Evolutionary conservation across 139 green algal species (phyloP).

Genomic region (Chlorella sp.): DNA sequence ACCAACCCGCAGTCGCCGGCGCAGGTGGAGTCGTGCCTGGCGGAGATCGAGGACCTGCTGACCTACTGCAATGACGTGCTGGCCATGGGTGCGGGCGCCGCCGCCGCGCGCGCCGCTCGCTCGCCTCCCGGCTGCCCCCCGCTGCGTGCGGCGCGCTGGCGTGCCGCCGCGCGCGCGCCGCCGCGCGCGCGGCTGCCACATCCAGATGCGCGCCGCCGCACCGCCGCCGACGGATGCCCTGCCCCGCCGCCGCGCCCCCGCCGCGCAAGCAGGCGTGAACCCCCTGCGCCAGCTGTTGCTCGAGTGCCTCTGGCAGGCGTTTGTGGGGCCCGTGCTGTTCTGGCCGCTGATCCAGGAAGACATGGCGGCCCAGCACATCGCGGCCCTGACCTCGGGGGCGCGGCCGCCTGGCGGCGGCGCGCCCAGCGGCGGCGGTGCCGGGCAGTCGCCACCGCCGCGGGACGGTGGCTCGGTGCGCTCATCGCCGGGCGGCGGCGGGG

Average conservation of each 20-base stretch:
- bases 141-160: no score
- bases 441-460: no score
- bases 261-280: constrained; percentile 34
- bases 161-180: no score
- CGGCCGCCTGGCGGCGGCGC: background rate
- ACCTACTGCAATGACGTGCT: constrained; percentile 94
- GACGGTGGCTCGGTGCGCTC: no score
- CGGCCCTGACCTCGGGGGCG: background rate
- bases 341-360: constrained; percentile 61
- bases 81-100: constrained; percentile 48
- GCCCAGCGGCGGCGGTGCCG: no score
- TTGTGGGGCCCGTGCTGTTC: constrained; percentile 69
- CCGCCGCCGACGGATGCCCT: no score
- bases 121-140: no score
- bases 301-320: constrained; percentile 59
- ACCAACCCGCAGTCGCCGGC: constrained; percentile 38
- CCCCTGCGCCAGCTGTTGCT: constrained; percentile 40
- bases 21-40: constrained; percentile 78
- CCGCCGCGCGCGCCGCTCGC: background rate
- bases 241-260: background rate
- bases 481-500: background rate
- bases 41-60: constrained; percentile 92
- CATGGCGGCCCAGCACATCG: constrained; percentile 15
- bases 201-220: no score
- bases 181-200: no score